phyloP scores from a whole-genome alignment of 1,139 yeast genomes.

The Saccharomyces hybrid region DNA sequence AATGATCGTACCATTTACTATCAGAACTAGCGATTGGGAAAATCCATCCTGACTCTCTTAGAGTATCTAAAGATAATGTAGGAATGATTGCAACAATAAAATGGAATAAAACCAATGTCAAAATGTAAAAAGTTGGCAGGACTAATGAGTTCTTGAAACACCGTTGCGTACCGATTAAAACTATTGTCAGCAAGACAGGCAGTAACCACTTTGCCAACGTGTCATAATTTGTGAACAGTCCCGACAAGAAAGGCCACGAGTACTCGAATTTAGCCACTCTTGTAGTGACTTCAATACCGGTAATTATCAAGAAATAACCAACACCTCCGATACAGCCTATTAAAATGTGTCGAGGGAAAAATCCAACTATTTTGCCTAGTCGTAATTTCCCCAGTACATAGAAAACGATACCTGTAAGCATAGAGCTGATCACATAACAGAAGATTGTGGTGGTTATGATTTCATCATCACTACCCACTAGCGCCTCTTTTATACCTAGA shows the following conservation, averaged over 20 bases:
- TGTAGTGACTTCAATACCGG: conserved; percentile 86
- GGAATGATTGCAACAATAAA: conserved; percentile 58
- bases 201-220: conserved; percentile 59
- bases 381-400: conserved; percentile 65
- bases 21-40: conserved; percentile 49
- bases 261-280: conserved; percentile 69
- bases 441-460: conserved; percentile 82
- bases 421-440: conserved; percentile 73
- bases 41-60: conserved; percentile 80
- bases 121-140: conserved; percentile 73
- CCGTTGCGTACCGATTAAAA: conserved; percentile 57
- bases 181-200: conserved; percentile 56
- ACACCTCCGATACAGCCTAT: conserved; percentile 99
- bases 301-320: conserved; percentile 81
- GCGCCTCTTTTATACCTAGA: conserved; percentile 48
- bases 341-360: conserved; percentile 89
- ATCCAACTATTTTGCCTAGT: conserved; percentile 82
- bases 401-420: conserved; percentile 81
- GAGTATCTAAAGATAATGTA: conserved; percentile 47
- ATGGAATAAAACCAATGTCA: conserved; percentile 64
- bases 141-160: conserved; percentile 63
- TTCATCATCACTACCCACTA: conserved; percentile 49
- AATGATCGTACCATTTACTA: conserved; percentile 87
- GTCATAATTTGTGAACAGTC: conserved; percentile 37
- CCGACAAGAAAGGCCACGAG: conserved; percentile 46